These are phyloP conservation scores for Aspergillus pseudonomiae DNA, from an alignment of 2,329 filamentous ascomycete species.

Conservation along the genomic window DNA sequence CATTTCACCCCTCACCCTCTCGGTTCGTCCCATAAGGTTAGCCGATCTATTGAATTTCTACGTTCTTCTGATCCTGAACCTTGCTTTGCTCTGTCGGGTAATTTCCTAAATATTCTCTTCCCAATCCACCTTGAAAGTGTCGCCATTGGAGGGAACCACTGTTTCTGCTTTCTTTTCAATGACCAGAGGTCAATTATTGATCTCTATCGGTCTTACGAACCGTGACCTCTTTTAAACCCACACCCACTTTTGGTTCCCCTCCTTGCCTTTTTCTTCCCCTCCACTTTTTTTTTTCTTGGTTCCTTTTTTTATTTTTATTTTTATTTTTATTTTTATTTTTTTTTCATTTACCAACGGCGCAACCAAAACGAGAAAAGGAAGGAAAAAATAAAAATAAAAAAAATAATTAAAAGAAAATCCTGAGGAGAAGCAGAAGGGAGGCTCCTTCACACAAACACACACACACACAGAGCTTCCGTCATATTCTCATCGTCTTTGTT, in stretches of 20 bases:
- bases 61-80: background rate
- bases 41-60: constrained; percentile 2
- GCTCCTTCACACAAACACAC: background rate
- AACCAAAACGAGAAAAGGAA: constrained; percentile 10
- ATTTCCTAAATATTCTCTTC: background rate
- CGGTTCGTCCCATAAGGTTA: constrained; percentile 15
- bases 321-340: no score
- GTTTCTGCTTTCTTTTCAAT: constrained; percentile 6
- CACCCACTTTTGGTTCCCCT: constrained; percentile 21
- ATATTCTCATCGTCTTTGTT: background rate
- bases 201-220: constrained; percentile 15
- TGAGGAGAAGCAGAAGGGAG: constrained; percentile 3
- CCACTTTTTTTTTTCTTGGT: constrained; percentile 22
- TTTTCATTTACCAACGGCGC: constrained; percentile 14
- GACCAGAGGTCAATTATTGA: background rate
- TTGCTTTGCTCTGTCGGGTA: background rate
- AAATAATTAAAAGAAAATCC: background rate
- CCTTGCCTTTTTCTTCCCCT: constrained; percentile 16
- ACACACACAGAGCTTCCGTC: background rate
- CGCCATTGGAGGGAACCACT: background rate
- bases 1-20: background rate
- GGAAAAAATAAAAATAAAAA: constrained; percentile 5
- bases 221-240: background rate
- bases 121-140: background rate
- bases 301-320: constrained; percentile 20